A percentile compares a stretch with the other conserved stretches of the same genome.
These are phyloP conservation scores for Aspergillus persii DNA, from an alignment of 2,329 filamentous ascomycete species.

Conservation along the genomic window DNA sequence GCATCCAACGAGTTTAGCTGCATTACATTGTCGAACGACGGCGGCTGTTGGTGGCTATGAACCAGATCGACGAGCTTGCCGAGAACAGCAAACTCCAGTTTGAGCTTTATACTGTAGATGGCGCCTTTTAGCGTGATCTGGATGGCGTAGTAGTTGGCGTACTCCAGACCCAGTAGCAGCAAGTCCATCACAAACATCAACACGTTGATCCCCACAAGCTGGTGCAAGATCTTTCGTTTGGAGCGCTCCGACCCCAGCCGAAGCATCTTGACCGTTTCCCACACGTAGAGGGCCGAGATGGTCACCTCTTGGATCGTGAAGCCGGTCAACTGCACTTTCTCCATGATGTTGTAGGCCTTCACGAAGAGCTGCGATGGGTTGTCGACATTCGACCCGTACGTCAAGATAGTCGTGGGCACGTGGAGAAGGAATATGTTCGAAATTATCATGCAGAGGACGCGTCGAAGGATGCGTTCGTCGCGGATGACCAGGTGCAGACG, in stretches of 20 bases:
- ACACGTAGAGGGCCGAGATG: conserved; percentile 53
- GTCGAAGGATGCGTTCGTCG: conserved; percentile 48
- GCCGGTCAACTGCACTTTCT: conserved; percentile 46
- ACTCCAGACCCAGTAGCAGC: conserved; percentile 40
- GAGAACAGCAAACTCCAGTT: conserved; percentile 58
- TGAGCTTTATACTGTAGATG: conserved; percentile 42
- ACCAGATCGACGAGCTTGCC: conserved; percentile 45
- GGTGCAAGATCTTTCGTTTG: conserved; percentile 40
- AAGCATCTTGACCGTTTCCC: conserved; percentile 52
- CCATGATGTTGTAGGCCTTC: conserved; percentile 45
- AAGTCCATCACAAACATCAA: conserved; percentile 49
- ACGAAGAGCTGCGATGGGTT: conserved; percentile 28
- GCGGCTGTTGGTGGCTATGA: conserved; percentile 26
- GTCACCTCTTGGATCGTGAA: conserved; percentile 48
- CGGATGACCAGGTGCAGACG: conserved; percentile 59
- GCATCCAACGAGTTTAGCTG: conserved; percentile 21
- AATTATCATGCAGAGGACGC: conserved; percentile 58
- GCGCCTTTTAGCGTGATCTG: conserved; percentile 44
- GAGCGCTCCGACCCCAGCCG: conserved; percentile 28
- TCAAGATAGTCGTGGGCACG: conserved; percentile 54
- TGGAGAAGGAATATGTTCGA: conserved; percentile 54
- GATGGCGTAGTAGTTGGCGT: conserved; percentile 40
- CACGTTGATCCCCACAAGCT: conserved; percentile 48
- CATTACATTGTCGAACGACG: conserved; percentile 21
- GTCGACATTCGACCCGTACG: conserved; percentile 44